Evolutionary conservation across 2,329 filamentous ascomycete genomes (phyloP).

Genomic region (Diaporthe sp.): DNA sequence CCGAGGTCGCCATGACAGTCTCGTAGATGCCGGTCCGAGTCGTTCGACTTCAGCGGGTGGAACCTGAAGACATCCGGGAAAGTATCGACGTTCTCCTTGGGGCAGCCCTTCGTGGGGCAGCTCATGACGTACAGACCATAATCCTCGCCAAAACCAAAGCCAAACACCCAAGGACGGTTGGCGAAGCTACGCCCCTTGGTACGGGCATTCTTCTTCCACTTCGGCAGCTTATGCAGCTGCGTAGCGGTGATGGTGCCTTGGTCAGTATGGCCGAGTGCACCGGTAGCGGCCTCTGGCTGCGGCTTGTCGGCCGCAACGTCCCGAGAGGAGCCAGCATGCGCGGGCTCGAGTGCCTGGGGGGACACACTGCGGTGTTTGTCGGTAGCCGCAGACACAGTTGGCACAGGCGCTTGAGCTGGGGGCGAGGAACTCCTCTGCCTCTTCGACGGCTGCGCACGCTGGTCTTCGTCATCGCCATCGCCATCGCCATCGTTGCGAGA

Average conservation of each 20-base stretch:
- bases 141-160: background rate
- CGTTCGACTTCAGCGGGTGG: no score
- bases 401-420: background rate
- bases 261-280: background rate
- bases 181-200: background rate
- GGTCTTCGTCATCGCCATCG: background rate
- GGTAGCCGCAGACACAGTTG: background rate
- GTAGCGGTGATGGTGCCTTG: background rate
- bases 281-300: background rate
- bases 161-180: background rate
- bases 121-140: conserved; percentile 18
- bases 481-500: background rate
- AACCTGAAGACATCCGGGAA: background rate
- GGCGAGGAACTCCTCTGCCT: background rate
- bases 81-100: background rate
- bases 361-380: no score
- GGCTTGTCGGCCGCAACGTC: background rate
- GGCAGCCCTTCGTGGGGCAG: background rate
- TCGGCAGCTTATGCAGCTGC: background rate
- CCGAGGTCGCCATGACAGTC: background rate
- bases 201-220: background rate
- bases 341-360: background rate
- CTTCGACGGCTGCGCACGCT: background rate
- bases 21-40: no score
- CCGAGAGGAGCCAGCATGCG: background rate